Percentiles rank a stretch among this genome's conserved stretches.
These are phyloP conservation scores for Trypethelium eluteriae DNA, from an alignment of 495 filamentous ascomycete genomes.

Conservation along the genomic window DNA sequence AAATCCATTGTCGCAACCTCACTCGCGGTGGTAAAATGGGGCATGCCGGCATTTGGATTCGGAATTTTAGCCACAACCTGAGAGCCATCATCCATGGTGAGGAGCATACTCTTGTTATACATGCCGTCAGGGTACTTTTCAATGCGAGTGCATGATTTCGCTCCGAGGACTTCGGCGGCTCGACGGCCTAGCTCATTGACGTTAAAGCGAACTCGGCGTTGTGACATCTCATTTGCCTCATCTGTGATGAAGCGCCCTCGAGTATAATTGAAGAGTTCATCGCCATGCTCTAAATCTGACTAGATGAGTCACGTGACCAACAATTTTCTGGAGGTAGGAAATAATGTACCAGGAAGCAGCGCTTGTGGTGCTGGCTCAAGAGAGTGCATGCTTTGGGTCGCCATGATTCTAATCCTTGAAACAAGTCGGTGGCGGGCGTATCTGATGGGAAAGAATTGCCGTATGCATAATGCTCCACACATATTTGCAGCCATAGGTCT, in stretches of 20 bases:
- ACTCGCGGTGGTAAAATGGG: conserved; percentile 35
- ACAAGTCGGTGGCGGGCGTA: too few species aligned
- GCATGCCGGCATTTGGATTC: conserved; percentile 37
- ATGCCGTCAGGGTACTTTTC: conserved; percentile 34
- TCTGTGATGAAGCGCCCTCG: conserved; percentile 5
- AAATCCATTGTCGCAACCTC: conserved; percentile 43
- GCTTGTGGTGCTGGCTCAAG: too few species aligned
- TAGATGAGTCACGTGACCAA: not conserved
- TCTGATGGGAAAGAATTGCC: too few species aligned
- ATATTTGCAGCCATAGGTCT: too few species aligned
- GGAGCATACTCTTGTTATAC: conserved; percentile 39
- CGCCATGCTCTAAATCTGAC: not conserved
- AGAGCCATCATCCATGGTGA: conserved; percentile 39
- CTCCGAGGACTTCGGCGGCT: not conserved
- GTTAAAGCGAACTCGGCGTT: conserved; percentile 5
- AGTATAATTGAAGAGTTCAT: conserved; percentile 15
- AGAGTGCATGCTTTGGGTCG: too few species aligned
- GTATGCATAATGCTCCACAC: too few species aligned
- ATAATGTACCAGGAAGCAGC: too few species aligned
- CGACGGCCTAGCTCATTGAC: conserved; percentile 4
- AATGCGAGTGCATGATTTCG: not conserved
- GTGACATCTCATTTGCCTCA: not conserved
- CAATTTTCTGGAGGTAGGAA: too few species aligned
- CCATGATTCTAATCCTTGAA: too few species aligned
- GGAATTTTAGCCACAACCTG: conserved; percentile 37